Conservation (phyloP, 2,329 filamentous ascomycete genomes). For the Colletotrichum costaricense region DNA sequence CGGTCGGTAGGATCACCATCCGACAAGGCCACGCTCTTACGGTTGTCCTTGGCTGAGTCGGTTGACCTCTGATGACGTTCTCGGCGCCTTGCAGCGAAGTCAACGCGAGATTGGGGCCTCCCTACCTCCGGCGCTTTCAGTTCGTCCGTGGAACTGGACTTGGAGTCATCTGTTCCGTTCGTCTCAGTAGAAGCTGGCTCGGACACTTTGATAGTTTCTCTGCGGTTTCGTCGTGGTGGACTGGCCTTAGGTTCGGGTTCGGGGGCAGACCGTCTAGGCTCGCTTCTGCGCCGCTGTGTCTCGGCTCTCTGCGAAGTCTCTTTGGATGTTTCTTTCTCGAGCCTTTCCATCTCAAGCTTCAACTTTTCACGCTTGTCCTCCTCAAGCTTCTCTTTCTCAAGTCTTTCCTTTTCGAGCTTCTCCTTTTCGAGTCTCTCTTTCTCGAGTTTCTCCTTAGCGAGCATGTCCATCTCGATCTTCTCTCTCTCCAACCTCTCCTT, state of each 20-base stretch:
- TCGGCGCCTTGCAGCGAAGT: conserved; percentile 58
- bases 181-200: background rate
- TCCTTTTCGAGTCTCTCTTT: background rate
- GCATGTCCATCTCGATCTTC: background rate
- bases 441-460: background rate
- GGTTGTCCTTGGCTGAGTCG: conserved; percentile 61
- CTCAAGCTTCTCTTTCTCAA: background rate
- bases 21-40: conserved; percentile 56
- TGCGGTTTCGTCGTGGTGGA: background rate
- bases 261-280: background rate
- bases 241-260: background rate
- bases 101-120: conserved; percentile 53
- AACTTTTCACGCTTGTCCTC: background rate
- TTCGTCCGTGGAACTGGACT: background rate
- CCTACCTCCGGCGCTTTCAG: conserved; percentile 33
- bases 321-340: background rate
- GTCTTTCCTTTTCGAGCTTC: too few species aligned
- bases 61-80: conserved; percentile 53
- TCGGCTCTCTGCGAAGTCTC: background rate
- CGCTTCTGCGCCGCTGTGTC: conserved; percentile 4
- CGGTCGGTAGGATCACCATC: conserved; percentile 67
- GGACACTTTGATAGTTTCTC: background rate
- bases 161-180: background rate
- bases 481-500: background rate
- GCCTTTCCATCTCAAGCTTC: background rate